phyloP scores from a whole-genome alignment of 2,329 filamentous ascomycete species.

The Cryphonectria nitschkei region DNA sequence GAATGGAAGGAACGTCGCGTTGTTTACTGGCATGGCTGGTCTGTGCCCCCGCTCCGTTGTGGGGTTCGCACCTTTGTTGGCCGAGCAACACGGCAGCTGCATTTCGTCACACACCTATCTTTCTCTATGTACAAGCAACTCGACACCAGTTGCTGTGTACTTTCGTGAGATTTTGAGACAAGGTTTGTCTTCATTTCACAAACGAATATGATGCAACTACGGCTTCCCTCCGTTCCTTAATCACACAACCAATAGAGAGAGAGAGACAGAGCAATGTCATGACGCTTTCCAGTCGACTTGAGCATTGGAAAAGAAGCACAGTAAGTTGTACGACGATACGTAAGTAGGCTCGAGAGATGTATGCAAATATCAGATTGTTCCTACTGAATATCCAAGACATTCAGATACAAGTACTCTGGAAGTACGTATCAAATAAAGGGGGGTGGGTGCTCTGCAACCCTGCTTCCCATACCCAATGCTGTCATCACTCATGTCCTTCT shows the following conservation, averaged over 20 bases:
- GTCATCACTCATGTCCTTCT: conserved; percentile 7
- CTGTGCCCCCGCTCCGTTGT: not conserved
- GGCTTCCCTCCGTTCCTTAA: not conserved
- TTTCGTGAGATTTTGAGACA: not conserved
- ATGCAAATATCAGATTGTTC: not conserved
- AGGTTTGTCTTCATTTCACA: not conserved
- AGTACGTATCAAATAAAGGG: not conserved
- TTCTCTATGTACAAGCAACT: not conserved
- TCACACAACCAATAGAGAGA: not conserved
- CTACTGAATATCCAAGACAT: not conserved
- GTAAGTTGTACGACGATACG: not conserved
- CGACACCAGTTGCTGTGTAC: not conserved
- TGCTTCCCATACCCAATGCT: conserved; percentile 1
- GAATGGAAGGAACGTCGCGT: conserved; percentile 12
- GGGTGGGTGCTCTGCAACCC: conserved; percentile 6
- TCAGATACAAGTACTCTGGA: not conserved
- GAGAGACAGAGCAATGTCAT: too few species aligned
- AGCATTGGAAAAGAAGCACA: not conserved
- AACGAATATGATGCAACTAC: not conserved
- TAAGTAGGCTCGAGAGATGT: not conserved
- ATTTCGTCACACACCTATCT: not conserved
- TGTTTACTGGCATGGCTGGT: not conserved
- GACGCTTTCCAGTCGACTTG: not conserved
- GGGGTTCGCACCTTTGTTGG: not conserved
- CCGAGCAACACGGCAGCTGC: not conserved